These are phyloP conservation scores for Fusarium sp. DNA, from an alignment of 2,329 filamentous ascomycete genomes.

Conservation along the genomic window DNA sequence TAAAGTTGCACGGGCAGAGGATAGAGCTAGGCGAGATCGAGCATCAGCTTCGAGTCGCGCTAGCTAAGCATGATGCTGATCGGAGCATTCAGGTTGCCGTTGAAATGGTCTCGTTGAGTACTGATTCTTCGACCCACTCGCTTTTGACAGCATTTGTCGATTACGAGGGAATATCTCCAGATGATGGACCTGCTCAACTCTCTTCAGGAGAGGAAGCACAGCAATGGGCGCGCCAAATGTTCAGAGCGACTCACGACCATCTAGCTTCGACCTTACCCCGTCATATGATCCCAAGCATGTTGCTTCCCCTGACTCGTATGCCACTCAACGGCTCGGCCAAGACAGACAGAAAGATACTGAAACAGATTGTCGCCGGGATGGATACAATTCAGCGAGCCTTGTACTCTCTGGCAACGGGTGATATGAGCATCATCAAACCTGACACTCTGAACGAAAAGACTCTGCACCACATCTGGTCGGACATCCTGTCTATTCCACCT, in stretches of 20 bases:
- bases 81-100: not conserved
- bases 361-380: not conserved
- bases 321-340: not conserved
- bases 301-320: not conserved
- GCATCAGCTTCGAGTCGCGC: not conserved
- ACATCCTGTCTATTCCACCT: not conserved
- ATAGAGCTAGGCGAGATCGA: slow-evolving; percentile 52
- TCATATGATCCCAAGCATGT: not conserved
- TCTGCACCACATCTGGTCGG: not conserved
- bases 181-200: not conserved
- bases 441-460: not conserved
- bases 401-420: not conserved
- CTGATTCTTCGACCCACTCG: not conserved
- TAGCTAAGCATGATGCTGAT: not conserved
- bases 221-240: not conserved
- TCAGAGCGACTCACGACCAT: not conserved
- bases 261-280: not conserved
- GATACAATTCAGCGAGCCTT: not conserved
- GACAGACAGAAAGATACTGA: not conserved
- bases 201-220: not conserved
- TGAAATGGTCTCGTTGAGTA: not conserved
- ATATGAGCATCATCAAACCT: not conserved
- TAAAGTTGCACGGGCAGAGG: slow-evolving; percentile 64
- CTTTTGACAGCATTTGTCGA: not conserved
- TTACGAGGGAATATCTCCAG: not conserved